These are phyloP conservation scores for Themeda triandra DNA, from an alignment of 176 grass and related monocot species.

Conservation along the genomic window DNA sequence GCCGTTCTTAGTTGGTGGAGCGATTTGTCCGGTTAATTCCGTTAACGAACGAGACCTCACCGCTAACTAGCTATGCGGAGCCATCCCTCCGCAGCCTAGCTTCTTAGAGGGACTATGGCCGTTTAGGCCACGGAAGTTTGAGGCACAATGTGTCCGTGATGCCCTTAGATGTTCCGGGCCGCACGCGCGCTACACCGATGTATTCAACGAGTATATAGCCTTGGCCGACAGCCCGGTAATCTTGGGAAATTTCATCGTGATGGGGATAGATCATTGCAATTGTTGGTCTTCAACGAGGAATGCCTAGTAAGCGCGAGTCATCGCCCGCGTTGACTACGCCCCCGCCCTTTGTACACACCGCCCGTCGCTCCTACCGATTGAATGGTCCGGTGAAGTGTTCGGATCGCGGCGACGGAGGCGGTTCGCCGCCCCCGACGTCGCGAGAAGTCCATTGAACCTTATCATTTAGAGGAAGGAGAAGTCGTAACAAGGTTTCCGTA, in stretches of 20 bases:
- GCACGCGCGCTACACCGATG: no score
- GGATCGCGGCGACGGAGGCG: no score
- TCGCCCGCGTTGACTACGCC: not conserved
- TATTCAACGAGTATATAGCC: slow-evolving; percentile 78
- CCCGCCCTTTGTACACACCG: not conserved
- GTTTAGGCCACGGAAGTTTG: no score
- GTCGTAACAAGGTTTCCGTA: slow-evolving; percentile 71
- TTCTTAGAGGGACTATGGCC: no score
- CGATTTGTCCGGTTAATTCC: slow-evolving; percentile 75
- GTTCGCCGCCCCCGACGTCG: no score
- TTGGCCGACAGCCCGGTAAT: slow-evolving; percentile 73
- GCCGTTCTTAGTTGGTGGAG: slow-evolving; percentile 27
- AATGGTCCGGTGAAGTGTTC: no score
- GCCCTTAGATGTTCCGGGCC: no score
- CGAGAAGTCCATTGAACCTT: slow-evolving; percentile 24
- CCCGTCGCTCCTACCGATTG: not conserved
- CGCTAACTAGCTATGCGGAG: no score
- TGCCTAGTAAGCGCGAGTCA: slow-evolving; percentile 68
- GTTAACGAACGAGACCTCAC: slow-evolving; percentile 77
- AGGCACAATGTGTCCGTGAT: no score
- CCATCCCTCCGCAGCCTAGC: not conserved
- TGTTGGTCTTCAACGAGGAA: slow-evolving; percentile 75
- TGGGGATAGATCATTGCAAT: slow-evolving; percentile 73
- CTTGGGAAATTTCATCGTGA: slow-evolving; percentile 60
- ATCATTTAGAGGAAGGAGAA: slow-evolving; percentile 66